Evolutionary conservation across 2,329 filamentous ascomycete genomes (phyloP), one percentile per base, ranked within the genome.

Genomic region (Xylaria polymorpha): DNA sequence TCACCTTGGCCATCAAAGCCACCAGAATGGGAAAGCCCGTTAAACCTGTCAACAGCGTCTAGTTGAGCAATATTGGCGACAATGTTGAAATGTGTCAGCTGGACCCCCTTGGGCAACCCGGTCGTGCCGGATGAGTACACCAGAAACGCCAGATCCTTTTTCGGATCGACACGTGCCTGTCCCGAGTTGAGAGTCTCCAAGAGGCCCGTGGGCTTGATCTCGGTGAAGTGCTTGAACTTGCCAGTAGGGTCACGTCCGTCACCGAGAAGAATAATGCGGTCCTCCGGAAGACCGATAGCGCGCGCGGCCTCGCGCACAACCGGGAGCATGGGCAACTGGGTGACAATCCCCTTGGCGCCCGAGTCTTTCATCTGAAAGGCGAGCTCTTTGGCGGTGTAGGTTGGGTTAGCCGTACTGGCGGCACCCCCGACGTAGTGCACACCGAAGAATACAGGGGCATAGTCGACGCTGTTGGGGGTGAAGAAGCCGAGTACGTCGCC

Each of bases 81-180:
- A 68, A 97, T 90, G 78, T 98, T 98, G 72, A 83, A 80, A 80
- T 98, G 95, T 8, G 89, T 92, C 39, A 98, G 84, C 87, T 93
- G 92, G 15, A 98, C 95, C 18, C 94, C 95, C 80, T 98, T 98
- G 0, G 95, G 94, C 60, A 94, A 83, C 1, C 95, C 95, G 0
- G 95, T 98, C 0, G 95, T 98, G 8, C 95, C 95, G 8, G 91
- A 94, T 59, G 91, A 94, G 80, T 97, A 98, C 0, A 97, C 93
- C 66, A 98, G 81, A 76, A 96, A 97, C 0, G 93, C 91, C 32
- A 96, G 79, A 77, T 97, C 94, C 66, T 89, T 90, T 59, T 86
- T 85, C 0, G 93, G 88, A 58, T 92, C 84, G 61, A 94, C 81
- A 74, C 87, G 89, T 4, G 89, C 83, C 64, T 86, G 86, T 61